Evolutionary conservation across 1,139 yeast species (phyloP), one percentile per base, ranked within the genome.

Genomic region (Taphrina sp.): DNA sequence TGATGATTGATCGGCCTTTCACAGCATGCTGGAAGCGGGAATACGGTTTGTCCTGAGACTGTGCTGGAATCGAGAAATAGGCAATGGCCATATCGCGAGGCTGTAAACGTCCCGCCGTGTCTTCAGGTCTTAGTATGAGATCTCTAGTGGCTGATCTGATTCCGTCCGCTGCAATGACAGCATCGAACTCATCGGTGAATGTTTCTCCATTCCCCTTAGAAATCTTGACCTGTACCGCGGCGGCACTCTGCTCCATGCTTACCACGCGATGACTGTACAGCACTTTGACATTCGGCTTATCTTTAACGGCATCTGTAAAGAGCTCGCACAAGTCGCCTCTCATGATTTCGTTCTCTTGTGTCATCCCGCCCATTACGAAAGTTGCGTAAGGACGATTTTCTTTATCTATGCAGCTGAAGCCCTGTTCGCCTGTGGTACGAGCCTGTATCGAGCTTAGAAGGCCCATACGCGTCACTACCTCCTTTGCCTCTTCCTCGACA

Each of bases 241-340:
- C 8, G 3, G 17, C 41, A 3, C 26, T 19, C 24, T 36, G 41
- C n/a, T 26, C n/a, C 41, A 36, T 12, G 14, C 41, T 36, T 2
- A 2, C 22, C 24, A 36, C 5, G 19, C n/a, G 17, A 10, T 23
- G 17, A n/a, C 22, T 23, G 24, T 17, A 36, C 12, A 19, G 24
- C 3, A 19, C 17, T 2, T 23, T 36, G 10, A 36, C 41, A 4
- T 17, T n/a, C 12, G 17, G 26, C 12, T 23, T 19, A 12, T 36
- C 22, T 23, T 19, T 36, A n/a, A 26, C 41, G 8, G 41, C 41
- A 3, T 36, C 8, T 23, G 17, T 8, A 23, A 36, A 5, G 24
- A 36, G 26, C 5, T 36, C 41, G 41, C 17, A 23, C 19, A 36
- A 17, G 41, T 36, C 41, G 24, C 41, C 41, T n/a, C 41, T n/a